These are phyloP conservation scores for Suillus hirtellus DNA, from an alignment of 768 basidiomycete genomes.

Conservation along the genomic window DNA sequence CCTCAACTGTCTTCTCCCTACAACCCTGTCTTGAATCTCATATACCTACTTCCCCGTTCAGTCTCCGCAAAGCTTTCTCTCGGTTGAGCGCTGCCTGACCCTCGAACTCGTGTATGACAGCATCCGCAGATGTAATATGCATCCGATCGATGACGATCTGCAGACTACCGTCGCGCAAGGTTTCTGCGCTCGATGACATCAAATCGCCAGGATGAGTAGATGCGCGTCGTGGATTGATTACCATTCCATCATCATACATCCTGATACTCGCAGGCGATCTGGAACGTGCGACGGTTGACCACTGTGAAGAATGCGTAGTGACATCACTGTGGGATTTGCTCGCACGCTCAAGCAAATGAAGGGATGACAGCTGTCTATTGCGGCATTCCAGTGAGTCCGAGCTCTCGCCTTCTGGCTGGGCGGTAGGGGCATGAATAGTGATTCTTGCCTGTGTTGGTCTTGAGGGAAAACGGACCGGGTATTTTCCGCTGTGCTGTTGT, in stretches of 20 bases:
- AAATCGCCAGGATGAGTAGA: constrained; percentile 6
- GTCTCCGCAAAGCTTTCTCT: background rate
- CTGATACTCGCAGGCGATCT: constrained; percentile 23
- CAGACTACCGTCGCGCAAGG: background rate
- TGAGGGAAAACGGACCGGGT: constrained; percentile 9
- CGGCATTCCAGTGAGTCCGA: constrained; percentile 7
- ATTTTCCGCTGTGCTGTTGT: constrained; percentile 5
- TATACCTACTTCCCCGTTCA: background rate
- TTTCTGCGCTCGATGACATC: constrained; percentile 5
- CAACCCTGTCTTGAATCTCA: constrained; percentile 13
- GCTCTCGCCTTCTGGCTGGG: constrained; percentile 7
- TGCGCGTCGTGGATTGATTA: constrained; percentile 6
- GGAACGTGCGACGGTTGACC: constrained; percentile 27
- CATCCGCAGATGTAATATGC: constrained; percentile 30
- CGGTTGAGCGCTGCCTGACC: background rate
- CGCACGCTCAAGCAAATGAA: constrained; percentile 21
- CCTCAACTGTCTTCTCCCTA: constrained; percentile 21
- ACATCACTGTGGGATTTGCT: constrained; percentile 27
- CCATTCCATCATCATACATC: constrained; percentile 22
- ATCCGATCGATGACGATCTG: constrained; percentile 17
- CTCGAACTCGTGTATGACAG: constrained; percentile 21
- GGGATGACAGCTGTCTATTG: constrained; percentile 18
- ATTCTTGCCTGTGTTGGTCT: constrained; percentile 10
- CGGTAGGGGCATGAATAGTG: constrained; percentile 9
- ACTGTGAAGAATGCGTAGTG: constrained; percentile 34